Evolutionary conservation across 495 filamentous ascomycete species (phyloP).

Genomic region (Astrothelium subdiscretum): DNA sequence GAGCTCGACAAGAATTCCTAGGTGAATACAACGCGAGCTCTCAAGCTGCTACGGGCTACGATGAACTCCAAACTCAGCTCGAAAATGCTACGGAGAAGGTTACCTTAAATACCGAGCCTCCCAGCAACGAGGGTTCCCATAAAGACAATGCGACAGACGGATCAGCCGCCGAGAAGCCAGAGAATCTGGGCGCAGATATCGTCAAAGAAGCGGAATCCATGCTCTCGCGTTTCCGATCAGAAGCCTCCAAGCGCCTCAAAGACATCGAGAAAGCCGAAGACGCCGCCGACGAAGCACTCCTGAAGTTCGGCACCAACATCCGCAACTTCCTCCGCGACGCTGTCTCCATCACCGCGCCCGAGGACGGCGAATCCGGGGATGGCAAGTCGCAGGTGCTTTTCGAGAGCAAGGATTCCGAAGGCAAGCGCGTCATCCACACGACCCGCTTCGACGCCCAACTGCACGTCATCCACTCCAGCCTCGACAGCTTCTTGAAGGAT

Average conservation of each 20-base stretch:
- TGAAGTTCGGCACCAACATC: constrained; percentile 86
- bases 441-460: constrained; percentile 93
- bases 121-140: neutral
- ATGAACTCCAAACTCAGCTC: neutral
- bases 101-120: constrained; percentile 5
- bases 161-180: constrained; percentile 27
- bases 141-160: constrained; percentile 31
- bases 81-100: constrained; percentile 14
- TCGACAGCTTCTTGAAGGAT: constrained; percentile 77
- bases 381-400: constrained; percentile 51
- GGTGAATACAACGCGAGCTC: constrained; percentile 21
- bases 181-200: constrained; percentile 37
- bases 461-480: constrained; percentile 80
- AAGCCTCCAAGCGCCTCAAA: constrained; percentile 74
- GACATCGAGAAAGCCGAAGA: constrained; percentile 92
- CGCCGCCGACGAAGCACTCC: constrained; percentile 90
- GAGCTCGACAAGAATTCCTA: constrained; percentile 67
- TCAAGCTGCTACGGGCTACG: constrained; percentile 5
- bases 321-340: constrained; percentile 85
- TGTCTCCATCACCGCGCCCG: constrained; percentile 52
- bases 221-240: constrained; percentile 68
- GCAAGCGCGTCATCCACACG: constrained; percentile 82
- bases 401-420: constrained; percentile 82
- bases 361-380: constrained; percentile 22
- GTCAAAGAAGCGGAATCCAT: constrained; percentile 59